Evolutionary conservation across 108 stramenopile species (phyloP).

Genomic region (Thalassiosira profunda): DNA sequence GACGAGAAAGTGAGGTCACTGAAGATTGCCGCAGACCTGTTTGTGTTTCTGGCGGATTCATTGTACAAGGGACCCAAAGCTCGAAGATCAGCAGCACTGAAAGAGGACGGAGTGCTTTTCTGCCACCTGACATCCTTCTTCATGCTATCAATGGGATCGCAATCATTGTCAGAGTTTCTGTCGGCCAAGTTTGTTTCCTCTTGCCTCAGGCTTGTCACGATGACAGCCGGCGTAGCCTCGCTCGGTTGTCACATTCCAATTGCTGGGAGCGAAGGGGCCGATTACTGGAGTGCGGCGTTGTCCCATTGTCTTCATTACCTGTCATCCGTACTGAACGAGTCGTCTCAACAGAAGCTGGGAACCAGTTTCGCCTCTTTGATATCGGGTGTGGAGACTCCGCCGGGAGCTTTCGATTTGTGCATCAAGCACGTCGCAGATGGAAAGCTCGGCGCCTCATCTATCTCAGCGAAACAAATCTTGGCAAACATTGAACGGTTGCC

Average conservation of each 20-base stretch:
- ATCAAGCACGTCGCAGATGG: slow-evolving; percentile 6
- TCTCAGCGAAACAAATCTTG: slow-evolving; percentile 11
- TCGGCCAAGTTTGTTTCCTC: slow-evolving; percentile 39
- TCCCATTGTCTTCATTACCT: slow-evolving; percentile 61
- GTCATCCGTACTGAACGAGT: slow-evolving; percentile 30
- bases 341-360: slow-evolving; percentile 6
- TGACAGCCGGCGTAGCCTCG: slow-evolving; percentile 37
- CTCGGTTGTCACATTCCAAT: slow-evolving; percentile 54
- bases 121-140: slow-evolving; percentile 55
- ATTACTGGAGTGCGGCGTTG: slow-evolving; percentile 66
- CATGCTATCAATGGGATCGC: slow-evolving; percentile 46
- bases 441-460: slow-evolving; percentile 12
- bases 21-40: slow-evolving; percentile 21
- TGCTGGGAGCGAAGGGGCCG: slow-evolving; percentile 23
- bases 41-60: slow-evolving; percentile 19
- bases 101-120: slow-evolving; percentile 51
- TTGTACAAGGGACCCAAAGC: slow-evolving; percentile 39
- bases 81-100: slow-evolving; percentile 18
- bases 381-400: slow-evolving; percentile 6
- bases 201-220: slow-evolving; percentile 24
- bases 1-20: slow-evolving; percentile 29
- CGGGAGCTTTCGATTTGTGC: slow-evolving; percentile 1
- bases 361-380: slow-evolving; percentile 4
- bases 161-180: slow-evolving; percentile 18
- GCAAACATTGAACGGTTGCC: slow-evolving; percentile 1